phyloP scores from a whole-genome alignment of 2,329 filamentous ascomycete species.

The Epicoccum sorghinum region DNA sequence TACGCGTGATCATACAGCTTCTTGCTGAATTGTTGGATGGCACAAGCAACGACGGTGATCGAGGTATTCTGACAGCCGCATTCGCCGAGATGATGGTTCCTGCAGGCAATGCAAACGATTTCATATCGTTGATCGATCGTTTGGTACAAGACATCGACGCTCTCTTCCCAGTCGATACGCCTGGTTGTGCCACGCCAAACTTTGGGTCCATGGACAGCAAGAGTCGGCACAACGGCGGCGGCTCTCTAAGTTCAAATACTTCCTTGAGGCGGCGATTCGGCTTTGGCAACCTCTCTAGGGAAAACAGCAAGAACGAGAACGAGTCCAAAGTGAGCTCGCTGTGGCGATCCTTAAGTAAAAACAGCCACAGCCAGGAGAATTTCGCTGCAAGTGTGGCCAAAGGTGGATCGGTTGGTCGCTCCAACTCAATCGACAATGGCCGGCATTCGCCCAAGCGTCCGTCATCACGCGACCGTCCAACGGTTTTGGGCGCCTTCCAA shows the following conservation, averaged over 20 bases:
- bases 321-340: slow-evolving; percentile 76
- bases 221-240: slow-evolving; percentile 67
- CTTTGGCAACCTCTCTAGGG: slow-evolving; percentile 74
- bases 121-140: slow-evolving; percentile 86
- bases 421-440: slow-evolving; percentile 79
- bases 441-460: slow-evolving; percentile 57
- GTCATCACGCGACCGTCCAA: slow-evolving; percentile 61
- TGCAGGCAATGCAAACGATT: slow-evolving; percentile 77
- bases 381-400: slow-evolving; percentile 71
- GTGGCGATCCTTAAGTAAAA: slow-evolving; percentile 89
- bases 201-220: slow-evolving; percentile 66
- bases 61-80: slow-evolving; percentile 83
- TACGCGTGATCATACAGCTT: slow-evolving; percentile 82
- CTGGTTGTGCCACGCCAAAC: slow-evolving; percentile 52
- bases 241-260: slow-evolving; percentile 85
- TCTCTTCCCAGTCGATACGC: slow-evolving; percentile 74
- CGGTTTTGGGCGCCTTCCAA: slow-evolving; percentile 54
- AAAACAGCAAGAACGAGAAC: slow-evolving; percentile 76
- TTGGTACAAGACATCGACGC: slow-evolving; percentile 88
- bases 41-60: slow-evolving; percentile 88
- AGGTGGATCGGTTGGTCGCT: slow-evolving; percentile 66
- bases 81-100: slow-evolving; percentile 87
- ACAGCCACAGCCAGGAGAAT: slow-evolving; percentile 49
- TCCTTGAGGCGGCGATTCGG: slow-evolving; percentile 86
- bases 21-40: slow-evolving; percentile 87